Conservation (phyloP, 1,284 basidiomycete species). For the Cryptococcus jaspeensis region DNA sequence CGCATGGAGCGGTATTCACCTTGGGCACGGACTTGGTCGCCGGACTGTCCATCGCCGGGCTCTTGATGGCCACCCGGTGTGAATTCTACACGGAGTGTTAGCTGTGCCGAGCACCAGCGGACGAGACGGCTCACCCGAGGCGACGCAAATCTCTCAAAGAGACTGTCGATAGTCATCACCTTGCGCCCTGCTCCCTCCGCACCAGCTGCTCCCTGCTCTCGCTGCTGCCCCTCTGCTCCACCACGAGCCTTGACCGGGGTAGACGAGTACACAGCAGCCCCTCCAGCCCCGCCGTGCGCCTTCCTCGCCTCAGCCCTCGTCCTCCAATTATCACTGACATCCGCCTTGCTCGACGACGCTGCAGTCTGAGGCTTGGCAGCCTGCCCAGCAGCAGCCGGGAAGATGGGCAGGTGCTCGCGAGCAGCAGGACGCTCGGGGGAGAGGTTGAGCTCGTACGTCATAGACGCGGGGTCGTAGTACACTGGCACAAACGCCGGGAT, state of each 20-base stretch:
- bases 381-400: background rate
- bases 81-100: background rate
- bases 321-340: slow-evolving; percentile 43
- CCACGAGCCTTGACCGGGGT: too few relatives aligned
- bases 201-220: too few relatives aligned
- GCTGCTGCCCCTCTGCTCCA: too few relatives aligned
- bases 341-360: slow-evolving; percentile 31
- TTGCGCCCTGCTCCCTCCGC: background rate
- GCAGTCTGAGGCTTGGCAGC: background rate
- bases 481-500: slow-evolving; percentile 8
- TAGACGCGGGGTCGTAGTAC: slow-evolving; percentile 8
- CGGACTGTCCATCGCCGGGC: background rate
- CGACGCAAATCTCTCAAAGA: slow-evolving; percentile 35
- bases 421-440: background rate
- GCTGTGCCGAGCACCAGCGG: background rate
- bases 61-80: background rate
- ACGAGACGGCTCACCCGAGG: background rate
- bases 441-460: slow-evolving; percentile 10
- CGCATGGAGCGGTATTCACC: background rate
- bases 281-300: too few relatives aligned
- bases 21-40: background rate
- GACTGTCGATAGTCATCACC: slow-evolving; percentile 40
- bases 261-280: too few relatives aligned
- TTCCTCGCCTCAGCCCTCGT: slow-evolving; percentile 7
- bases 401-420: background rate